Conservation (phyloP, 495 filamentous ascomycete species). For the Penicillium coffeae region DNA sequence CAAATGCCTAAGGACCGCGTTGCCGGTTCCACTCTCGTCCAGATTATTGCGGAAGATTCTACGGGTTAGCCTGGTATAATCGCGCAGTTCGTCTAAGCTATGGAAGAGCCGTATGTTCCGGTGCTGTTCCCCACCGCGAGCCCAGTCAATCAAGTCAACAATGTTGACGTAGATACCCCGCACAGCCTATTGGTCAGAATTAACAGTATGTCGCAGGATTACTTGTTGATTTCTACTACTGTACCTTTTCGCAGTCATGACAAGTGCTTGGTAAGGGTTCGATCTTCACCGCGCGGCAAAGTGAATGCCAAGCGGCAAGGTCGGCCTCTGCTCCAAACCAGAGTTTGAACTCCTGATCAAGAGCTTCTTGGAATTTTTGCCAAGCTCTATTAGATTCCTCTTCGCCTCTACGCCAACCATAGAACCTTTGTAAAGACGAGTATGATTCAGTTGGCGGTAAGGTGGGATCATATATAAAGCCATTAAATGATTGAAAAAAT, state of each 20-base stretch:
- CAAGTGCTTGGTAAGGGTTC: slow-evolving; percentile 8
- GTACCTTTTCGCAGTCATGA: neutral
- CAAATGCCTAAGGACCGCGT: neutral
- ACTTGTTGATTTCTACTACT: neutral
- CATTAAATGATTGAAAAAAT: neutral
- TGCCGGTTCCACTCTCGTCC: neutral
- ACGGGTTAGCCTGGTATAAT: neutral
- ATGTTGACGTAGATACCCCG: slow-evolving; percentile 14
- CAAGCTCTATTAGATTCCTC: neutral
- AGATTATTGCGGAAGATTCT: neutral
- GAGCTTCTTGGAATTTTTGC: slow-evolving; percentile 17
- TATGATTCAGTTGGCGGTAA: neutral
- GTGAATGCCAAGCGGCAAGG: slow-evolving; percentile 21
- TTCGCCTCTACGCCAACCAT: neutral
- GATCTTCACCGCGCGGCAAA: slow-evolving; percentile 22
- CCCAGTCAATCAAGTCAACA: slow-evolving; percentile 20
- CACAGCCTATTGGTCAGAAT: slow-evolving; percentile 1
- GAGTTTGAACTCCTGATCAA: slow-evolving; percentile 15
- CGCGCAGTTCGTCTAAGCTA: neutral
- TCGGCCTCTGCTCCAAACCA: slow-evolving; percentile 24
- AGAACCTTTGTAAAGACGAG: neutral
- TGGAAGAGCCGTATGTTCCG: neutral
- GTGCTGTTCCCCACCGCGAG: neutral
- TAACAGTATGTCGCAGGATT: neutral
- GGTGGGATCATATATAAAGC: neutral